Conservation (phyloP, 192 early-diverging fungal species). For the Ramicandelaber brevisporus region DNA sequence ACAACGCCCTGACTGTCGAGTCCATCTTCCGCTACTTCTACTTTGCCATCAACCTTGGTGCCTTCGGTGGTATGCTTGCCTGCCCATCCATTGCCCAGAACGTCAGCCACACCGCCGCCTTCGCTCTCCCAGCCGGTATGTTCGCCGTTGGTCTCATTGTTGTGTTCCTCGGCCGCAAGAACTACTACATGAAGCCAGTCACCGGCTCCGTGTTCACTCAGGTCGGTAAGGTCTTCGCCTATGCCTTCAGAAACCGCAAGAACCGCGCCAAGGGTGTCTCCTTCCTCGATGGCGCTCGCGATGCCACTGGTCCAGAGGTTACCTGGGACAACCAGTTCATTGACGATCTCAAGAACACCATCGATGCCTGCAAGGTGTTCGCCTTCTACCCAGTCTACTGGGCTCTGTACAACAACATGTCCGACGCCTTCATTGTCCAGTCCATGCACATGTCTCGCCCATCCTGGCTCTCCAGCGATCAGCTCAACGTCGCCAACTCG, state of each 20-base stretch:
- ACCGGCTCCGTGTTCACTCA: conserved; percentile 26
- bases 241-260: conserved; percentile 4
- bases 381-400: conserved; percentile 11
- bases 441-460: conserved; percentile 24
- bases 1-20: conserved; percentile 8
- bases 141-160: conserved; percentile 22
- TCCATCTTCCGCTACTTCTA: conserved; percentile 9
- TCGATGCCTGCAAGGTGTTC: conserved; percentile 12
- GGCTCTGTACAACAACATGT: conserved; percentile 27
- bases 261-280: too few relatives aligned
- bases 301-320: too few relatives aligned
- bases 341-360: conserved; percentile 6
- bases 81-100: conserved; percentile 27
- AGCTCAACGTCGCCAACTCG: conserved; percentile 41
- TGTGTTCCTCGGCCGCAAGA: conserved; percentile 20
- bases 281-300: too few relatives aligned
- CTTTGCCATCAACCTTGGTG: conserved; percentile 41
- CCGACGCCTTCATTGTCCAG: conserved; percentile 30
- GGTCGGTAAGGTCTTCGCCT: conserved; percentile 16
- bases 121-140: conserved; percentile 23
- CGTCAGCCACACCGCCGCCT: conserved; percentile 27
- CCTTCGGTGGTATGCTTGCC: conserved; percentile 26
- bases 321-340: conserved; percentile 8
- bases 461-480: conserved; percentile 29
- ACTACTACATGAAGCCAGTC: conserved; percentile 23